Conservation (phyloP, 2,329 filamentous ascomycete genomes). For the Trichoderma koningii region DNA sequence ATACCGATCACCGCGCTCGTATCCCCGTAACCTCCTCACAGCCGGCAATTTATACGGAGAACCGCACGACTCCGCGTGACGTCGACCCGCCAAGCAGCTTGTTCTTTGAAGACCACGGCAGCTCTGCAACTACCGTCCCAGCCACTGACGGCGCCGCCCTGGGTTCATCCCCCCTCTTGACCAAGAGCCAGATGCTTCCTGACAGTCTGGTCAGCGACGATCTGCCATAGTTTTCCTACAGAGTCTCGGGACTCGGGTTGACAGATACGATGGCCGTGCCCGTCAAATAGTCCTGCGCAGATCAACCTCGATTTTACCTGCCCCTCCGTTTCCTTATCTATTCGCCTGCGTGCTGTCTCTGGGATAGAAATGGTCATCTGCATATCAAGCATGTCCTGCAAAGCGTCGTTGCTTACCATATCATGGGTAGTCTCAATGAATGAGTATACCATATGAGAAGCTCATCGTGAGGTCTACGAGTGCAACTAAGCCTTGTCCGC, state of each 20-base stretch:
- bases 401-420: no score
- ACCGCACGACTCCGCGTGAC: neutral
- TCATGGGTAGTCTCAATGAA: no score
- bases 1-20: no score
- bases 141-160: constrained; percentile 23
- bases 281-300: neutral
- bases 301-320: neutral
- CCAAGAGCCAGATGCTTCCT: constrained; percentile 56
- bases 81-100: constrained; percentile 32
- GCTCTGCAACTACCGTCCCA: constrained; percentile 28
- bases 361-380: no score
- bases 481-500: no score
- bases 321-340: no score
- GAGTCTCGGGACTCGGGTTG: constrained; percentile 40
- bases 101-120: constrained; percentile 35
- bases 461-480: no score
- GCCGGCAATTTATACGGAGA: neutral
- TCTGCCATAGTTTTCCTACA: constrained; percentile 37
- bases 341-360: no score
- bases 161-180: constrained; percentile 50
- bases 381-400: no score
- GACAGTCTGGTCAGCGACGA: constrained; percentile 48
- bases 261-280: neutral
- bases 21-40: neutral
- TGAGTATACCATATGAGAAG: no score